Evolutionary conservation across 148 eudicot species (phyloP).

Genomic region (Chenopodium quinoa): DNA sequence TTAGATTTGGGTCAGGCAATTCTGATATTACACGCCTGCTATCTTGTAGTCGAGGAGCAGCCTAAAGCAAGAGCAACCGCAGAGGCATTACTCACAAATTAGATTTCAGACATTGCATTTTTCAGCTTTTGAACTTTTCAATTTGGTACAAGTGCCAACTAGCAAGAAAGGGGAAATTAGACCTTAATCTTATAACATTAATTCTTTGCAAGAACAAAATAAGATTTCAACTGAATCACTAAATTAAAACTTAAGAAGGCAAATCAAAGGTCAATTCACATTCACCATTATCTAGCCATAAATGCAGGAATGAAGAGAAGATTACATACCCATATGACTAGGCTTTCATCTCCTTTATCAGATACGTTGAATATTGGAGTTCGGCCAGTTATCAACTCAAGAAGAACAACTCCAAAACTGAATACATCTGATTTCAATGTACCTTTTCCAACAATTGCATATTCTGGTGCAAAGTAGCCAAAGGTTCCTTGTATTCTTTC

Average conservation of each 20-base stretch:
- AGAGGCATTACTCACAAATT: background rate
- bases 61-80: constrained; percentile 39
- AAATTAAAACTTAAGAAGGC: background rate
- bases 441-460: constrained; percentile 82
- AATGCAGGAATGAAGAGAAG: background rate
- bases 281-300: background rate
- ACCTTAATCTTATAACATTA: background rate
- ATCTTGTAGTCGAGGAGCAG: constrained; percentile 69
- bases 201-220: background rate
- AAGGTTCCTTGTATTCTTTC: constrained; percentile 94
- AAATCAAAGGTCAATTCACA: background rate
- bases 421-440: constrained; percentile 91
- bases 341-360: constrained; percentile 75
- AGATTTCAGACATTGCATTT: background rate
- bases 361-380: constrained; percentile 64
- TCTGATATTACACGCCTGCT: constrained; percentile 62
- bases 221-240: background rate
- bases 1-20: constrained; percentile 70
- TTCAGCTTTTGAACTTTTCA: background rate
- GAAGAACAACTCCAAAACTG: constrained; percentile 98
- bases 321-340: constrained; percentile 79
- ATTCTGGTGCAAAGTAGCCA: constrained; percentile 98
- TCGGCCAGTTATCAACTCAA: constrained; percentile 80
- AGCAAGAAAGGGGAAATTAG: background rate
- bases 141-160: background rate